Percentiles rank a stretch among this genome's conserved stretches.
phyloP scores from a whole-genome alignment of 371 early-diverging fungal species.

The Capillidium rhysosporum region DNA sequence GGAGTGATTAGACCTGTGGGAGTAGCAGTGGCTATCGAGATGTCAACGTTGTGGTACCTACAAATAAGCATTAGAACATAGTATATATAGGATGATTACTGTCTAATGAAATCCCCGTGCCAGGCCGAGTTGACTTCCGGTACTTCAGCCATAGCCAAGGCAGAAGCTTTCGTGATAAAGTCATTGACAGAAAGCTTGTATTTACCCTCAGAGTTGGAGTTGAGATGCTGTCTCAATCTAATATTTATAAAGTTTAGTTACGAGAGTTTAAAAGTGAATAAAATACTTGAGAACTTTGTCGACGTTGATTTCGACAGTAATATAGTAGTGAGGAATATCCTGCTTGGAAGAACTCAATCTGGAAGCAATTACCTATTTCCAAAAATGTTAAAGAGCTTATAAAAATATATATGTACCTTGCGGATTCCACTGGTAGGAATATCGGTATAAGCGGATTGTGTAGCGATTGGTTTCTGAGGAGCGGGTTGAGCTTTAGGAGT shows the following conservation, averaged over 20 bases:
- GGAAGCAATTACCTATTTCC: conserved; percentile 37
- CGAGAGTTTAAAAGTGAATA: not conserved
- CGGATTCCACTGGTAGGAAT: conserved; percentile 83
- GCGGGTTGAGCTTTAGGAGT: conserved; percentile 20
- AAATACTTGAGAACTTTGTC: conserved; percentile 51
- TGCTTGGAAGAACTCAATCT: conserved; percentile 76
- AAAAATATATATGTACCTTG: conserved; percentile 21
- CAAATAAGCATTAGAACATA: not conserved
- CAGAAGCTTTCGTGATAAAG: conserved; percentile 91
- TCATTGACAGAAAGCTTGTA: conserved; percentile 97
- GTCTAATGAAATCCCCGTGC: conserved; percentile 83
- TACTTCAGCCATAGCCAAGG: conserved; percentile 73
- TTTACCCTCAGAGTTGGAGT: conserved; percentile 63
- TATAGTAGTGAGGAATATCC: conserved; percentile 87
- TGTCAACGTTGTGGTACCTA: conserved; percentile 77
- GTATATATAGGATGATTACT: conserved; percentile 23
- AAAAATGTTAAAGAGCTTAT: not conserved
- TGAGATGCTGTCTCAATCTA: conserved; percentile 76
- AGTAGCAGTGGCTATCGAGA: conserved; percentile 90
- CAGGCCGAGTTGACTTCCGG: conserved; percentile 94
- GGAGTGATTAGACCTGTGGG: conserved; percentile 92
- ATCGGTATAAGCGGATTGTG: conserved; percentile 46
- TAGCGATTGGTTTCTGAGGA: conserved; percentile 24
- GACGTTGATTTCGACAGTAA: conserved; percentile 74
- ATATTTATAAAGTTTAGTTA: not conserved